Evolutionary conservation across 306 rosid species (phyloP), one percentile per base, ranked within the genome.

Genomic region (Cucurbita pepo): DNA sequence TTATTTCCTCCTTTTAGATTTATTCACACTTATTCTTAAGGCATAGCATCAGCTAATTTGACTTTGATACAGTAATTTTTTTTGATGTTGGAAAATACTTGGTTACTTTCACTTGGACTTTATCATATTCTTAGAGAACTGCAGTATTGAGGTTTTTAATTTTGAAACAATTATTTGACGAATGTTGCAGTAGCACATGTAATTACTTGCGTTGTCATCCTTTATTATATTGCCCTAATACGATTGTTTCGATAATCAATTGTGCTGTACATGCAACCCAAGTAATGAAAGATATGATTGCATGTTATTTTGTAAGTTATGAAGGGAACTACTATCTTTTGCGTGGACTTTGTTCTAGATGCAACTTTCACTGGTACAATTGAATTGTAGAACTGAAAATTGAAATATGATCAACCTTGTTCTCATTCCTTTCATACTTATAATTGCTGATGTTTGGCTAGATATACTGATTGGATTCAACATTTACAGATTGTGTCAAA

Each of bases 401-500:
- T 22, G 73, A 66, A 45, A 66, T 44, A 12, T 22, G 21, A 25
- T 47, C 10, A 67, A 22, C 7, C 9, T 69, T 50, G 40, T 13
- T 51, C 44, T 69, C 40, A 30, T 69, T 69, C 41, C n/a, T 54
- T 55, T 55, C 36, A 1, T 72, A 22, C 22, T 40, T 72, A 56
- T 18, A 72, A 55, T 48, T 34, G 47, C 15, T 51, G 25, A 58
- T 45, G 56, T 59, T 16, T 60, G 36, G 14, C 14, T 61, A 5
- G 3, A 30, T 30, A 30, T 30, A 30, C 34, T 30, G 34, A 45
- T 69, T 25, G 44, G 69, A 36, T 40, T 4, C 10, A 73, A 85
- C 47, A 60, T 76, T 75, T 89, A 84, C 89, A 94, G 99, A 94
- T 94, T 56, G 85, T 94, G 56, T 94, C 99, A 2, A 94, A 89